phyloP scores from a whole-genome alignment of 768 basidiomycete genomes.

The Trametes gibbosa region DNA sequence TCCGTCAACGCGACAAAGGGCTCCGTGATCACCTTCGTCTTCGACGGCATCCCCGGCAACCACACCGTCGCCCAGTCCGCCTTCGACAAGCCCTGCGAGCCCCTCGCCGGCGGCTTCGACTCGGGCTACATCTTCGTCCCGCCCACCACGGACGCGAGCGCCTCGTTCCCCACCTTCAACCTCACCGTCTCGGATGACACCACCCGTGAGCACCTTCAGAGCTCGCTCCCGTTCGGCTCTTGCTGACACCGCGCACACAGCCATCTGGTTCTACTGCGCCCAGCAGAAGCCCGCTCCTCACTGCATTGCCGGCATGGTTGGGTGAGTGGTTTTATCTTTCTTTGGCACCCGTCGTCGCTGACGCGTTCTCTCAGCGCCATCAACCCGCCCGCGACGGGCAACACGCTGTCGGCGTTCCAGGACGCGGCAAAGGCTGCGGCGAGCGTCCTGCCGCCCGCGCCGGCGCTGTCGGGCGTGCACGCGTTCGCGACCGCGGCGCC shows the following conservation, averaged over 20 bases:
- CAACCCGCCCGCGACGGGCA: conserved; percentile 46
- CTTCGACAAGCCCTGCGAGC: conserved; percentile 45
- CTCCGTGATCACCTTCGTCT: conserved; percentile 48
- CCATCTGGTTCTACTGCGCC: conserved; percentile 62
- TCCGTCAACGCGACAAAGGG: conserved; percentile 42
- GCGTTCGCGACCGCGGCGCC: conserved; percentile 47
- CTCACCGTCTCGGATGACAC: conserved; percentile 48
- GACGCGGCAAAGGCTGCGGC: conserved; percentile 31
- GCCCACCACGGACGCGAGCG: conserved; percentile 17
- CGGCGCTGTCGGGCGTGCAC: conserved; percentile 45
- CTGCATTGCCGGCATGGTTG: conserved; percentile 40
- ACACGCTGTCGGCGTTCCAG: conserved; percentile 40
- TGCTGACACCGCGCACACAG: conserved; percentile 24
- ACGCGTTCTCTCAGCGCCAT: conserved; percentile 37
- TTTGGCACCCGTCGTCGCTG: not conserved
- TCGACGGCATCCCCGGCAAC: conserved; percentile 49
- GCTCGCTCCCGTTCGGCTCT: not conserved
- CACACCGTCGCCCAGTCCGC: conserved; percentile 53
- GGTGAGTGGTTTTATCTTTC: conserved; percentile 16
- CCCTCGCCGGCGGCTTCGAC: conserved; percentile 47
- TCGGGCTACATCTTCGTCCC: conserved; percentile 50
- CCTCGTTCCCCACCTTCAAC: conserved; percentile 42
- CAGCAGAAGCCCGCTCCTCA: conserved; percentile 38
- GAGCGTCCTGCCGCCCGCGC: conserved; percentile 34
- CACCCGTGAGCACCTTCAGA: conserved; percentile 36